These are phyloP conservation scores for Aechmea fasciata DNA, from an alignment of 176 grass and related monocot genomes.

Conservation along the genomic window DNA sequence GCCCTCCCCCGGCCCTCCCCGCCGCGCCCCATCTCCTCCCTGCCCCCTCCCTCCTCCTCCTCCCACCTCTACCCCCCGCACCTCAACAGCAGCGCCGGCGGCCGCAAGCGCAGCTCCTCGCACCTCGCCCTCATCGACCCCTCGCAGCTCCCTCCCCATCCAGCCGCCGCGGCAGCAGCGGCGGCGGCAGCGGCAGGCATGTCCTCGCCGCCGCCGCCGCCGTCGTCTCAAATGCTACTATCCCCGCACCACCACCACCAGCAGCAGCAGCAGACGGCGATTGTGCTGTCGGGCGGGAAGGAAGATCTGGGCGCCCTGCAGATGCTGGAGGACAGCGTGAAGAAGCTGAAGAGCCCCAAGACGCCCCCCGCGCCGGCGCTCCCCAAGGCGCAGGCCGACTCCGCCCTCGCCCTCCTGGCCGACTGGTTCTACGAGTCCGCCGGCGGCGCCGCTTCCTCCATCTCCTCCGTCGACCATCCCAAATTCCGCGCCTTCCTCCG, in stretches of 20 bases:
- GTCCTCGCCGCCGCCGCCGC: no score
- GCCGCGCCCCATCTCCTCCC: constrained; percentile 50
- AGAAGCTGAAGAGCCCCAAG: constrained; percentile 49
- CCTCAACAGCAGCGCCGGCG: constrained; percentile 4
- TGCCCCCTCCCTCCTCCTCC: constrained; percentile 26
- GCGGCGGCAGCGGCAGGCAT: constrained; percentile 5
- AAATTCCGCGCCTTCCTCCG: constrained; percentile 58
- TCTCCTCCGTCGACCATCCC: constrained; percentile 45
- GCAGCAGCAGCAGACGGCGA: neutral
- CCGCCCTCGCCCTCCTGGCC: constrained; percentile 44
- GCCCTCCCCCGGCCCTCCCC: constrained; percentile 30
- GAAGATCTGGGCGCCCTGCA: constrained; percentile 53
- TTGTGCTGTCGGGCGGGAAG: constrained; percentile 41
- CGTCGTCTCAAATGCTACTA: neutral
- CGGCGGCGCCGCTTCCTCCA: constrained; percentile 40
- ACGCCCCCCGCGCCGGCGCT: constrained; percentile 31
- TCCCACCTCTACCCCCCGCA: constrained; percentile 12
- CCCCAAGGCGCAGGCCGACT: constrained; percentile 38
- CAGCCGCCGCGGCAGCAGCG: constrained; percentile 29
- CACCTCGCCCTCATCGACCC: constrained; percentile 23
- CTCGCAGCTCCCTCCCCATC: constrained; percentile 17
- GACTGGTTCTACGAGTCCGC: constrained; percentile 82
- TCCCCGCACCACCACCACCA: neutral
- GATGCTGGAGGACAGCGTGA: constrained; percentile 65
- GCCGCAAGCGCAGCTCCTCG: neutral